A percentile compares a stretch with the other conserved stretches of the same genome.
Evolutionary conservation across 257 asterid species (phyloP).

Genomic region (Osmanthus fragrans): DNA sequence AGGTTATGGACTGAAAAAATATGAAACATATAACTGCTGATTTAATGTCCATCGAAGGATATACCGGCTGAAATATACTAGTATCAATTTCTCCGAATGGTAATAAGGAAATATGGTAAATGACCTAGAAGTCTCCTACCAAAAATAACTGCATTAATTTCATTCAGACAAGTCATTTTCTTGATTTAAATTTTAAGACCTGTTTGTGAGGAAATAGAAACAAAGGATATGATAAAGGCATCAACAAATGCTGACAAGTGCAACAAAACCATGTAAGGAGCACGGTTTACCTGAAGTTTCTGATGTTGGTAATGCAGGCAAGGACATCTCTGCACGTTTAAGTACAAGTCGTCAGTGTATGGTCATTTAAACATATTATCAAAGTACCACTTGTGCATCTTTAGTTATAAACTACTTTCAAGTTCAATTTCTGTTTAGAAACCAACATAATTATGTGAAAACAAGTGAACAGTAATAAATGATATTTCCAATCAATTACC

Average conservation of each 20-base stretch:
- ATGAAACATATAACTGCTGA: too few relatives aligned
- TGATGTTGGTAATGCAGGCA: slow-evolving; percentile 94
- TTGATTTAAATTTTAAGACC: neutral
- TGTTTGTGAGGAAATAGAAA: neutral
- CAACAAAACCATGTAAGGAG: slow-evolving; percentile 30
- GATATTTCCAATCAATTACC: slow-evolving; percentile 47
- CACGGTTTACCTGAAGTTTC: slow-evolving; percentile 52
- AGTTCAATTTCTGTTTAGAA: too few relatives aligned
- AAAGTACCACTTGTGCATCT: neutral
- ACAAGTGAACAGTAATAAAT: neutral
- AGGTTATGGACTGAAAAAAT: neutral
- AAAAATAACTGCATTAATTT: neutral
- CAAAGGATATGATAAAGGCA: neutral
- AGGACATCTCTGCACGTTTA: slow-evolving; percentile 82
- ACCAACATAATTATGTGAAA: neutral
- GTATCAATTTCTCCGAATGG: neutral
- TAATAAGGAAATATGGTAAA: neutral
- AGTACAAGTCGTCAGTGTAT: slow-evolving; percentile 22
- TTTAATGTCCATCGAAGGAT: neutral
- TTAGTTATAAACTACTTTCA: too few relatives aligned
- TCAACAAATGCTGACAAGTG: neutral
- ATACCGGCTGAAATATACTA: neutral
- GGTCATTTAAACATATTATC: neutral
- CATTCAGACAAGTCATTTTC: neutral
- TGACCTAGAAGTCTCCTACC: neutral